Base-by-base conservation (phyloP, 1,284 basidiomycete genomes). In the Microbotryum intermedium region DNA sequence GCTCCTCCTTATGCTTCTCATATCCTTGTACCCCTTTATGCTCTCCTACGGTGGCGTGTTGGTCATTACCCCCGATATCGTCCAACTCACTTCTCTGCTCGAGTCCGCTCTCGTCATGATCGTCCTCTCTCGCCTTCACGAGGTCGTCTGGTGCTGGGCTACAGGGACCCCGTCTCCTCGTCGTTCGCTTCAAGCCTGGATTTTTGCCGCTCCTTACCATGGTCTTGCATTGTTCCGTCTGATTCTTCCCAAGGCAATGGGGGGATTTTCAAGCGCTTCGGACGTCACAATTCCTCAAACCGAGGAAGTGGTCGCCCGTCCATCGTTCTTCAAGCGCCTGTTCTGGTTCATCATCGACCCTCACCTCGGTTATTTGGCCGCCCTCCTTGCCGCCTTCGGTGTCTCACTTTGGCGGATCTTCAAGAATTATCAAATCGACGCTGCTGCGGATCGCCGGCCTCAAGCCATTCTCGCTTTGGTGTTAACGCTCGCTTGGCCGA, bases 191-290 rank as follows among this genome's bases (percentile, higher is more conserved):
- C 69, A 67, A 47, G 54, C 66, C 10, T 65, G 65, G 63, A 60
- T 68, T 61, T 70, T 68, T 52, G 64, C 64, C 50, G 68, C 68
- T 7, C 68, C 69, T 9, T 70, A 70, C 58, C 55, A 67, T 26
- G 59, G 61, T 9, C 50, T 70, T 26, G 69, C 68, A n/a, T 57
- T 70, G 42, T 34, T 69, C 6, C 67, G 67, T 29, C 50, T 67
- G n/a, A 39, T 68, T 30, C 59, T 70, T 23, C 69, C 69, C 4
- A 50, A 47, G 25, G 56, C 60, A 42, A 50, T 70, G 18, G 65
- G 69, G 45, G 65, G 67, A 1, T 67, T 62, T 56, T 57, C 64
- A n/a, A 57, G 59, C n/a, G 64, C 58, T 7, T 47, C 61, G 21
- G 68, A 70, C 42, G 61, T 68, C 56, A 57, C 65, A 46, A 57